Base-by-base conservation (phyloP, 1,284 basidiomycete genomes). In the Coniophora puteana region DNA sequence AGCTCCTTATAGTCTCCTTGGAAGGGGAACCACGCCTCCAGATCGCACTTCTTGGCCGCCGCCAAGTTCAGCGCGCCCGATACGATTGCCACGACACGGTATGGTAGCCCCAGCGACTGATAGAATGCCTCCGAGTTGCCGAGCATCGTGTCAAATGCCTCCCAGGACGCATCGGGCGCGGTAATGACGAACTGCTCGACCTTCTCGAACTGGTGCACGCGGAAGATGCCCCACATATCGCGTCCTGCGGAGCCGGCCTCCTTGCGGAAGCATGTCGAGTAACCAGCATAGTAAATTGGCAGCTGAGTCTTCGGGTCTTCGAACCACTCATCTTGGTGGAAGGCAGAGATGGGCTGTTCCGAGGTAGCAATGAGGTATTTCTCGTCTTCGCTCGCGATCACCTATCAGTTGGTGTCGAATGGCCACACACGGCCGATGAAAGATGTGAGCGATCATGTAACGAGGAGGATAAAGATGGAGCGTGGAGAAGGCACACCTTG, bases 141-240 rank as follows among this genome's bases (percentile, higher is more conserved):
- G 33, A 98, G 62, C 95, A 99, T 99, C 49, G 72, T 68, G 49
- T 99, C 90, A 55, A 99, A 89, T 80, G 87, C 87, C 58, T 85
- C 88, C 84, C 94, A 94, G 58, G 93, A 96, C 62, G 90, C 85
- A 52, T 88, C 86, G 1, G 96, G 94, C 40, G 93, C 88, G 17
- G 94, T 97, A 53, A 99, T 79, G 70, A 89, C 86, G 69, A 99
- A 99, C 71, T 96, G 82, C 64, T 99, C 96, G 39, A 99, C 78
- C 71, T 99, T 99, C 69, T 99, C 96, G 55, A 99, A 99, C 67
- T 99, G 96, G 65, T 99, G 96, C 38, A 99, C 94, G 26, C 96
- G 90, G 83, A 99, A 99, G 67, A 98, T 97, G 45, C 95, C 96
- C 93, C 95, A 98, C 69, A 96, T 98, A 58, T 99, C 96, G 43